Evolutionary conservation across 164 flowering plant genomes (phyloP), one percentile per base, ranked within the genome.

Genomic region (Magnolia sinica): DNA sequence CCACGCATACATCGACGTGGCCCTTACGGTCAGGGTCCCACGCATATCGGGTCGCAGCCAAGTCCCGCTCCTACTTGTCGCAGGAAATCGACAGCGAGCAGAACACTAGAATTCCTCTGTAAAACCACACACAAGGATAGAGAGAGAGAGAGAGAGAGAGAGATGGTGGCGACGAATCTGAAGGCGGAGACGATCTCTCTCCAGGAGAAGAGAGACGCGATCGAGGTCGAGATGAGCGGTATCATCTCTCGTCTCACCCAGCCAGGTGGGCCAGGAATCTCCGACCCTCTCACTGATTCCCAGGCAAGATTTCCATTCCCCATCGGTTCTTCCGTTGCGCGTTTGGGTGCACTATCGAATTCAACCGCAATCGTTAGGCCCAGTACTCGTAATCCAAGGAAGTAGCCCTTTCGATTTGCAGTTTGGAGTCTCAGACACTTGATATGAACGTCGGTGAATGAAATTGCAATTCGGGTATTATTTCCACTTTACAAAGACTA

Each of bases 191-290:
- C 95, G 7, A 76, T 81, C 83, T 79, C 83, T 70, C 79, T 96
- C 76, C 89, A 89, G 89, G 91, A 93, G n/a, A 82, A 85, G 80
- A 83, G 98, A 76, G 85, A 77, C 64, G 85, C 80, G 4, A 8
- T 89, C 22, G 98, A 93, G 80, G 45, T 83, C 14, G 93, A 96
- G 83, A 95, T 95, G 96, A 82, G 91, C 83, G 82, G 80, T 24
- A 92, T 96, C 80, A 89, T 92, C 76, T 74, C 83, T 65, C 91
- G 90, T 49, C 95, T 96, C 81, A 76, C 76, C 65, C 89, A 80
- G 50, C 92, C 96, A 18, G 94, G 89, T 8, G 97, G 91, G 20
- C 98, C 99, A 64, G 99, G 99, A 8, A 83, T 95, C 74, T 86
- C 96, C 22, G 97, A 95, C 77, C 92, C 84, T 78, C 98, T 95